Evolutionary conservation across 192 early-diverging fungal genomes (phyloP), one percentile per base, ranked within the genome.

Genomic region (Coemansia pectinata): DNA sequence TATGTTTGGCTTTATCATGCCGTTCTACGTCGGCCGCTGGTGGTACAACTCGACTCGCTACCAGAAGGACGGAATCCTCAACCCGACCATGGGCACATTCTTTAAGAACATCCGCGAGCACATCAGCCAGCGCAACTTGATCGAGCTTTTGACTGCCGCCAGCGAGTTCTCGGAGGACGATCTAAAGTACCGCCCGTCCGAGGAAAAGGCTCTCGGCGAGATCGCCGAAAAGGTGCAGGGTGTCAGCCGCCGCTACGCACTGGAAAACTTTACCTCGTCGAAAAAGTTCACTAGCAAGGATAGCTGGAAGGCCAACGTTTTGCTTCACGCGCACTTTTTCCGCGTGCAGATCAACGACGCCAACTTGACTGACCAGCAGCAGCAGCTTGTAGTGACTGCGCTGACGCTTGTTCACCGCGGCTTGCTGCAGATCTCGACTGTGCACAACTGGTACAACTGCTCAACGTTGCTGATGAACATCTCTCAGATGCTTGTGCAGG

Each of bases 41-140:
- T 99, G 97, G 97, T 92, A 94, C 81, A 88, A 88, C 61, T 93
- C 94, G 52, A 93, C 91, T 69, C 79, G 89, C 67, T 89, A 89
- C 64, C 96, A 93, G 77, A 96, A 95, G 74, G 93, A 97, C 70
- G 89, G 88, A 67, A 93, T 99, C 66, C 84, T 94, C 39, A 91
- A 94, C 65, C 85, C 76, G 50, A 94, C 96, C 12, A 99, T 99
- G 96, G 91, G 86, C 38, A 75, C 77, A 8, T 97, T 94, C 85
- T 97, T 96, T 77, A 93, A 92, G 73, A 92, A 94, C 53, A 76
- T 97, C 65, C 93, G 91, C 61, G 94, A 96, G 62, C 87, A 85
- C 36, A 87, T 88, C 29, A 87, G 79, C 19, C 76, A 88, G 66
- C 71, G 71, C 48, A 89, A 91, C 58, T 73, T 95, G 65, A 78